Percentiles rank a stretch among this genome's conserved stretches.
Evolutionary conservation across 495 filamentous ascomycete genomes (phyloP).

Genomic region (Penicillium ucsense): DNA sequence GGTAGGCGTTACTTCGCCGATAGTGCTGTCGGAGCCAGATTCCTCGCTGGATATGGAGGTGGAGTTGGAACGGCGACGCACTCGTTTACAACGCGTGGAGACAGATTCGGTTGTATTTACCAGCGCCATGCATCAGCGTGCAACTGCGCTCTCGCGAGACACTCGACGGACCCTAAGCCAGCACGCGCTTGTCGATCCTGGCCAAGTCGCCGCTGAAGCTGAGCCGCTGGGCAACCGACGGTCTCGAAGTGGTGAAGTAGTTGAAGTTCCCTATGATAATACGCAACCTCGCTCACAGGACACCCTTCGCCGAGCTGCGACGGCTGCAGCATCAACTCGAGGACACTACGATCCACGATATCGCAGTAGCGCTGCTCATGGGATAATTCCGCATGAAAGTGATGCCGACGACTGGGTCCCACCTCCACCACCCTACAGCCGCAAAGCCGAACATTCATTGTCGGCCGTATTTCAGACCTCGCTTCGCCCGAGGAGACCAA

Average conservation of each 20-base stretch:
- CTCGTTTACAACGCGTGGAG: constrained; percentile 33
- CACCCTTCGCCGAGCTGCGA: constrained; percentile 68
- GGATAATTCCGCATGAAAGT: constrained; percentile 66
- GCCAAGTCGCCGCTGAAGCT: constrained; percentile 17
- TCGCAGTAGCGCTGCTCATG: constrained; percentile 15
- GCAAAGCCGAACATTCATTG: constrained; percentile 52
- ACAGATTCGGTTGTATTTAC: constrained; percentile 12
- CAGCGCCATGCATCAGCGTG: constrained; percentile 7
- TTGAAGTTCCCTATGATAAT: constrained; percentile 59
- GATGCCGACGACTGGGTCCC: constrained; percentile 91
- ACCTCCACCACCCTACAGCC: constrained; percentile 80
- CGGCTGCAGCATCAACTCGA: constrained; percentile 62
- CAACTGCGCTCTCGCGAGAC: constrained; percentile 1
- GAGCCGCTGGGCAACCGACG: constrained; percentile 12
- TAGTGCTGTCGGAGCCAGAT: constrained; percentile 62
- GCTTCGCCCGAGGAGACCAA: constrained; percentile 20
- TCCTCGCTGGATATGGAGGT: constrained; percentile 74
- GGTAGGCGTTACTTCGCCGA: constrained; percentile 59
- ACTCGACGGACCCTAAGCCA: constrained; percentile 5
- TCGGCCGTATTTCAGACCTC: constrained; percentile 41
- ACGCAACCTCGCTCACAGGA: constrained; percentile 67
- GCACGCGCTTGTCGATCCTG: constrained; percentile 5
- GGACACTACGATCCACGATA: constrained; percentile 45
- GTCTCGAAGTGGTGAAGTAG: constrained; percentile 8
- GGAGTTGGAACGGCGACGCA: constrained; percentile 68